Conservation (phyloP, 2,329 filamentous ascomycete species). For the Colletotrichum shisoi region DNA sequence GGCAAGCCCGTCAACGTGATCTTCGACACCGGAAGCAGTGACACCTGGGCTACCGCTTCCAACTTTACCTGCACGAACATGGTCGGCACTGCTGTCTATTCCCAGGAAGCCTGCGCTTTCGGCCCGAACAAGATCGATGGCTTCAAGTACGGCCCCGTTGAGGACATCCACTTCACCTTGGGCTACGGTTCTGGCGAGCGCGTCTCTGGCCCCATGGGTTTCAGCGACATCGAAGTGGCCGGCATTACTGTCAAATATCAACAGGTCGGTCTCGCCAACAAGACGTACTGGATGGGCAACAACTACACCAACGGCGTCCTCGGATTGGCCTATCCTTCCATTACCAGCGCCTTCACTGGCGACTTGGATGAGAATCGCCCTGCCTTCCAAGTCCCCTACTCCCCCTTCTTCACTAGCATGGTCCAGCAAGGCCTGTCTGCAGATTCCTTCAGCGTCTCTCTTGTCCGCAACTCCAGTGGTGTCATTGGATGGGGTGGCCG, state of each 20-base stretch:
- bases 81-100: constrained; percentile 44
- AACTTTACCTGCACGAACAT: constrained; percentile 55
- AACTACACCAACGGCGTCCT: constrained; percentile 61
- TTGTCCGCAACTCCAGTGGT: constrained; percentile 58
- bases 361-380: constrained; percentile 50
- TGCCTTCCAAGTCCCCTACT: constrained; percentile 54
- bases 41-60: constrained; percentile 58
- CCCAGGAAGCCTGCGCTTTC: constrained; percentile 52
- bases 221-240: constrained; percentile 56
- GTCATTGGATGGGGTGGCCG: constrained; percentile 57
- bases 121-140: constrained; percentile 50
- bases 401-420: constrained; percentile 59
- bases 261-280: constrained; percentile 59
- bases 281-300: constrained; percentile 61
- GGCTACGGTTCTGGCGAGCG: constrained; percentile 60
- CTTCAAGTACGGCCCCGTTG: constrained; percentile 53
- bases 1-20: constrained; percentile 52
- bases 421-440: constrained; percentile 56
- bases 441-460: constrained; percentile 59
- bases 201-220: constrained; percentile 58
- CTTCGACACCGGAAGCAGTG: constrained; percentile 61
- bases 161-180: constrained; percentile 56
- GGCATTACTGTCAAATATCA: constrained; percentile 56
- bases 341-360: constrained; percentile 59
- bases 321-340: constrained; percentile 59